Conservation (phyloP, 2,329 filamentous ascomycete species). For the Ophiostoma fasciatum region DNA sequence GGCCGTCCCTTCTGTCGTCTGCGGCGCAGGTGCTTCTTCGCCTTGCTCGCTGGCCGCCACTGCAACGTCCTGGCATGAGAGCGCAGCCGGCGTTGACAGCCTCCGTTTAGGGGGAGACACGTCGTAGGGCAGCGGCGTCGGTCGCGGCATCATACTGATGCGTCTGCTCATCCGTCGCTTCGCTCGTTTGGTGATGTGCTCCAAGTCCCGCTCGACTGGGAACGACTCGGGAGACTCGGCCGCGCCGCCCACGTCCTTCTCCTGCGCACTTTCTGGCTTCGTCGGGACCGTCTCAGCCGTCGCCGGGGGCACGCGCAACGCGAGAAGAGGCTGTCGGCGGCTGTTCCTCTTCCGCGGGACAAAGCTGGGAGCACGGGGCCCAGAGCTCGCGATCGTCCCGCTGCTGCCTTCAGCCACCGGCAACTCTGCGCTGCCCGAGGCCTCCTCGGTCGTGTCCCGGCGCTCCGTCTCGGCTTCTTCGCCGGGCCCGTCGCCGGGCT, state of each 20-base stretch:
- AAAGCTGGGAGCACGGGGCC: no score
- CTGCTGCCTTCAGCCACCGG: background rate
- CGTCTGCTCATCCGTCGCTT: constrained; percentile 17
- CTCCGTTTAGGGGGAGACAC: constrained; percentile 12
- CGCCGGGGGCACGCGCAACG: constrained; percentile 4
- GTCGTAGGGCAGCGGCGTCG: background rate
- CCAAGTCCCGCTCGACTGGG: constrained; percentile 9
- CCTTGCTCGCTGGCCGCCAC: no score
- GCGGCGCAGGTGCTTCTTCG: no score
- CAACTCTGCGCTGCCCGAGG: no score
- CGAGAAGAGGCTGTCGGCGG: constrained; percentile 17
- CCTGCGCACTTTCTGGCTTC: no score
- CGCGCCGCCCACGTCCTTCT: constrained; percentile 2
- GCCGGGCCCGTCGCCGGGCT: no score
- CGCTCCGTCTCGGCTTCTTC: no score
- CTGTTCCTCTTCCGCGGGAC: constrained; percentile 20
- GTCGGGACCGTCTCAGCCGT: background rate
- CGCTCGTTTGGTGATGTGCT: constrained; percentile 13
- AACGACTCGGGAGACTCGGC: background rate
- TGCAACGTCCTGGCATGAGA: constrained; percentile 2
- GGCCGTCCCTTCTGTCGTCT: no score
- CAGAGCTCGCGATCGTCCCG: background rate
- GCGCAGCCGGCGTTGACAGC: constrained; percentile 13
- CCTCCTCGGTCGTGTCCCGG: no score
- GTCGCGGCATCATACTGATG: constrained; percentile 9